Percentiles rank a stretch among this genome's conserved stretches.
These are phyloP conservation scores for Beauveria bassiana DNA, from an alignment of 2,329 filamentous ascomycete species.

Conservation along the genomic window DNA sequence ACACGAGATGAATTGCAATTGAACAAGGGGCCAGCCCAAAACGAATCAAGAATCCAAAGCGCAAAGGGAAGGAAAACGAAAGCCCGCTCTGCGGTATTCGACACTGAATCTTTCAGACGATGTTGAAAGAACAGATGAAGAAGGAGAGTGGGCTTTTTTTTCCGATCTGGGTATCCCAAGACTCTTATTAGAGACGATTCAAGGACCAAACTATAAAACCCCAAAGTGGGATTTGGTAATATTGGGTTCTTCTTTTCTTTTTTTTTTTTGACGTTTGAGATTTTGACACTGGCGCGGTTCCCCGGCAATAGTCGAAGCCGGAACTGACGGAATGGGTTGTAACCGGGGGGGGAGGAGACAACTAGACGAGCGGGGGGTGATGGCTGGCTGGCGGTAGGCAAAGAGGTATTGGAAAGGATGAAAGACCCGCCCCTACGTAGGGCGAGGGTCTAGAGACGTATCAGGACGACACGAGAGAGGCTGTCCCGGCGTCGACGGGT, in stretches of 20 bases:
- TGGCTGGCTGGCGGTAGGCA: not conserved
- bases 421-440: not conserved
- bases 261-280: not conserved
- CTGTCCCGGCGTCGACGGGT: not conserved
- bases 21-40: conserved; percentile 11
- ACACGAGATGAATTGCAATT: not conserved
- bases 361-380: not conserved
- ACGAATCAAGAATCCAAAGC: not conserved
- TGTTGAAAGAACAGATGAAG: conserved; percentile 9
- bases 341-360: not conserved
- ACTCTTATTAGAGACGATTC: conserved; percentile 1
- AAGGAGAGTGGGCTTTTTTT: conserved; percentile 4
- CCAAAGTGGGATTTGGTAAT: no score
- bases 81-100: conserved; percentile 6
- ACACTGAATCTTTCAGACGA: conserved; percentile 5
- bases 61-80: not conserved
- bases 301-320: not conserved
- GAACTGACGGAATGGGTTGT: not conserved
- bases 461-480: not conserved
- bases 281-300: not conserved
- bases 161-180: not conserved
- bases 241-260: not conserved
- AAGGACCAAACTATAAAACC: not conserved
- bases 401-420: not conserved
- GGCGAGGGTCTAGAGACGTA: not conserved